phyloP scores from a whole-genome alignment of 1,139 yeast genomes.

The Taphrina populina region DNA sequence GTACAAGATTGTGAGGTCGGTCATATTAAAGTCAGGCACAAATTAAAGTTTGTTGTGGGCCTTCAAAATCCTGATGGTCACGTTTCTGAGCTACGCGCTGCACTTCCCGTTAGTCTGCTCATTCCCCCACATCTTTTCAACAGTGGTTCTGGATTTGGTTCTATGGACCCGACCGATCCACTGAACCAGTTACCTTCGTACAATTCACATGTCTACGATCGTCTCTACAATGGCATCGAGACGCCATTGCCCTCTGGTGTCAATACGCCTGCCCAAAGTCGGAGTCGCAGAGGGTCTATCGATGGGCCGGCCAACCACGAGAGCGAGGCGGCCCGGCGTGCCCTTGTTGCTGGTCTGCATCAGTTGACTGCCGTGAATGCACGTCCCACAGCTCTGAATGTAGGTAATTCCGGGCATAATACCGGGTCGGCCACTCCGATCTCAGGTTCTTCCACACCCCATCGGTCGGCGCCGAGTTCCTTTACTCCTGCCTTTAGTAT shows the following conservation, averaged over 20 bases:
- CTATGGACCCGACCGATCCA: constrained; percentile 41
- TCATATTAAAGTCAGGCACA: constrained; percentile 66
- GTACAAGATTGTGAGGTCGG: constrained; percentile 79
- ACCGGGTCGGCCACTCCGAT: constrained; percentile 29
- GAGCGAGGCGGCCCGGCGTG: constrained; percentile 24
- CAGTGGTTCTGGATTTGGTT: constrained; percentile 38
- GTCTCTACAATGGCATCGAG: constrained; percentile 73
- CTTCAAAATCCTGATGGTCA: constrained; percentile 73
- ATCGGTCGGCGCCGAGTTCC: constrained; percentile 26
- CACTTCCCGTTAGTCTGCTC: constrained; percentile 65
- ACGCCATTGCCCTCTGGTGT: constrained; percentile 59
- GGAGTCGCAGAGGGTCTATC: constrained; percentile 44
- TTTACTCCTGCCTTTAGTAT: constrained; percentile 19
- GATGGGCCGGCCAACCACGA: constrained; percentile 37
- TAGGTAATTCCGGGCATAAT: constrained; percentile 3
- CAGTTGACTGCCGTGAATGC: constrained; percentile 20
- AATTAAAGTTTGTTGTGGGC: constrained; percentile 63
- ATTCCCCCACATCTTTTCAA: constrained; percentile 76
- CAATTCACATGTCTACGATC: constrained; percentile 79
- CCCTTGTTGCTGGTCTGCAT: constrained; percentile 29
- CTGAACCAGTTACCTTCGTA: constrained; percentile 84
- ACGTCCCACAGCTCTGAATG: constrained; percentile 2
- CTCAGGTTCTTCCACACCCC: constrained; percentile 25
- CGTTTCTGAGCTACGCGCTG: constrained; percentile 71
- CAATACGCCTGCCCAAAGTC: constrained; percentile 49